phyloP scores from a whole-genome alignment of 2,329 filamentous ascomycete species.

The Colletotrichum sublineola region DNA sequence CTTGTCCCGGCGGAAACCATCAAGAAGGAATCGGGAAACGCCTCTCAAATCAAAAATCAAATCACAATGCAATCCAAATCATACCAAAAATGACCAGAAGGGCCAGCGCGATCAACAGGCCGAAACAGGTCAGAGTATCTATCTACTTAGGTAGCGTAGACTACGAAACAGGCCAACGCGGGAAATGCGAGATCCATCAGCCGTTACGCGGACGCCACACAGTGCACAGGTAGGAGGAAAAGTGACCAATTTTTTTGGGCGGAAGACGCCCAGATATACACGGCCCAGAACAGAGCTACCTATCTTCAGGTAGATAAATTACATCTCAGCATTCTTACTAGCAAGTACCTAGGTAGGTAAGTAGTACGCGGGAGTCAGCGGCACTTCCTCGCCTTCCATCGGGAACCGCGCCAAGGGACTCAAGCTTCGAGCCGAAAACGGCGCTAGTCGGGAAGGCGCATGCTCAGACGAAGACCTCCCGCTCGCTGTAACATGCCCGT shows the following conservation, averaged over 20 bases:
- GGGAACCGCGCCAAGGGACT: constrained; percentile 37
- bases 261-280: constrained; percentile 19
- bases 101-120: constrained; percentile 25
- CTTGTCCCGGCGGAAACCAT: not conserved
- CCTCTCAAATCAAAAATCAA: not conserved
- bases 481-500: too few species aligned
- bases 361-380: constrained; percentile 15
- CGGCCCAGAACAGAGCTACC: constrained; percentile 8
- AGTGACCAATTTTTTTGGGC: not conserved
- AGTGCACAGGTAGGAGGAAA: not conserved
- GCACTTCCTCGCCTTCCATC: constrained; percentile 29
- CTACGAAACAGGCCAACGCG: constrained; percentile 9
- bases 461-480: constrained; percentile 11
- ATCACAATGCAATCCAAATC: not conserved
- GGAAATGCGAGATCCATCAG: constrained; percentile 33
- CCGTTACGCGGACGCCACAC: not conserved
- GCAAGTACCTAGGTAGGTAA: not conserved
- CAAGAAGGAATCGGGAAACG: not conserved
- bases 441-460: constrained; percentile 23
- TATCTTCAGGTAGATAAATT: not conserved
- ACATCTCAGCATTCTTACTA: too few species aligned
- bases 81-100: not conserved
- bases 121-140: not conserved
- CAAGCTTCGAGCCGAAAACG: constrained; percentile 41
- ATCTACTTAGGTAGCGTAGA: too few species aligned